Evolutionary conservation across 2,329 filamentous ascomycete species (phyloP), one percentile per base, ranked within the genome.

Genomic region (Colletotrichum sp.): DNA sequence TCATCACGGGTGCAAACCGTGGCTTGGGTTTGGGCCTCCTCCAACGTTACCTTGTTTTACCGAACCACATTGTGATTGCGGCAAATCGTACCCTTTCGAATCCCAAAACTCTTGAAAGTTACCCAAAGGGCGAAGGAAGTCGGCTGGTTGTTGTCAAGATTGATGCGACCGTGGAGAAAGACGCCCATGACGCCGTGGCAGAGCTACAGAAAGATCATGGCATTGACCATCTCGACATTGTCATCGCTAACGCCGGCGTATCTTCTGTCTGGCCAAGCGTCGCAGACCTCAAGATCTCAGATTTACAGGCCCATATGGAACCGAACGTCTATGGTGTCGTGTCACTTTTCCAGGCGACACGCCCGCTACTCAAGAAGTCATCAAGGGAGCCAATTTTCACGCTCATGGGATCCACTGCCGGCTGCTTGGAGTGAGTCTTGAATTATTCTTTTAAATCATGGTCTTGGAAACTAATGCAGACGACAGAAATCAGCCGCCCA

Each of bases 211-310:
- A 36, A 7, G 24, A 67, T 9, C 75, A 83, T 16, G 82, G 82
- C 5, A 86, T 91, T 76, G 78, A 80, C 6, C 79, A 83, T 28
- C 79, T 91, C 4, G 89, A 91, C 75, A 79, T 89, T 7, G 84
- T 91, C 3, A 86, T 91, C 67, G 87, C 89, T 59, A 91, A 91
- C 78, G 89, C 89, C 0, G 89, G 85, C 14, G 85, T 88, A 13
- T 78, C 79, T 6, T 80, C 81, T 5, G 65, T 77, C 18, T 86
- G 78, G 48, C 83, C 83, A 0, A 76, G 78, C 0, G 82, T 85
- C 1, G 72, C 78, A 4, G 81, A 83, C 13, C 81, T 82, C 26
- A 81, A 85, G 16, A 79, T 84, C 9, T 80, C 81, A 7, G 83
- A 86, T 26, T 71, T 89, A 55, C 52, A 78, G 4, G 78, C 81